These are phyloP conservation scores for Solanum chiquidenum DNA, from an alignment of 257 asterid genomes.

Conservation along the genomic window DNA sequence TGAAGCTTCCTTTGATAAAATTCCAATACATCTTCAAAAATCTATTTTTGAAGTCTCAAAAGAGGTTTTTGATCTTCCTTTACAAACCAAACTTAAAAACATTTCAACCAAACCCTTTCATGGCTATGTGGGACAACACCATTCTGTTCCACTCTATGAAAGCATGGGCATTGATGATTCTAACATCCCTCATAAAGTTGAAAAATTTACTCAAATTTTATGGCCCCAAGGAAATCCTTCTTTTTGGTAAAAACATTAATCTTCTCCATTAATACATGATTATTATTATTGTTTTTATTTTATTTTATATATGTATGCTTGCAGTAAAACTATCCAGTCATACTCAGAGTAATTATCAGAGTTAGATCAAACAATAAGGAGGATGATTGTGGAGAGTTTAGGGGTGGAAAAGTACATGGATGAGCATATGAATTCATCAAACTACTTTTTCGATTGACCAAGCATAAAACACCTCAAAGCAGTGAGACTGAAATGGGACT, in stretches of 20 bases:
- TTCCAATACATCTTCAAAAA: no score
- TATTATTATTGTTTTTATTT: neutral
- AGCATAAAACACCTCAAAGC: slow-evolving; percentile 31
- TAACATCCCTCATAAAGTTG: slow-evolving; percentile 5
- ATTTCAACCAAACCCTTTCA: slow-evolving; percentile 36
- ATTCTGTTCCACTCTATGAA: slow-evolving; percentile 35
- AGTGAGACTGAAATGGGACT: slow-evolving; percentile 21
- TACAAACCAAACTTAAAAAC: slow-evolving; percentile 27
- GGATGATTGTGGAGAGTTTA: slow-evolving; percentile 36
- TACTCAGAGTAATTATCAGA: slow-evolving; percentile 25
- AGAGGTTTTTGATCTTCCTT: slow-evolving; percentile 46
- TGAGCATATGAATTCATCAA: slow-evolving; percentile 30
- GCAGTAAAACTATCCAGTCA: slow-evolving; percentile 22
- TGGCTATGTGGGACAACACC: slow-evolving; percentile 48
- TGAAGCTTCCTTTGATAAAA: no score
- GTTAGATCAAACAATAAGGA: slow-evolving; percentile 33
- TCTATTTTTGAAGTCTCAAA: neutral
- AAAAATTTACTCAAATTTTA: slow-evolving; percentile 19
- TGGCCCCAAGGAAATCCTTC: slow-evolving; percentile 38
- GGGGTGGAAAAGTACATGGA: slow-evolving; percentile 32
- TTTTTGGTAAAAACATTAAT: slow-evolving; percentile 21
- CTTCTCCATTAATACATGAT: neutral
- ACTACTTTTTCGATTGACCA: slow-evolving; percentile 33
- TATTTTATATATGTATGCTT: neutral
- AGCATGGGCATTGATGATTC: slow-evolving; percentile 44